Base-by-base conservation (phyloP, 805 yeast species). In the Lipomyces yamadae region DNA sequence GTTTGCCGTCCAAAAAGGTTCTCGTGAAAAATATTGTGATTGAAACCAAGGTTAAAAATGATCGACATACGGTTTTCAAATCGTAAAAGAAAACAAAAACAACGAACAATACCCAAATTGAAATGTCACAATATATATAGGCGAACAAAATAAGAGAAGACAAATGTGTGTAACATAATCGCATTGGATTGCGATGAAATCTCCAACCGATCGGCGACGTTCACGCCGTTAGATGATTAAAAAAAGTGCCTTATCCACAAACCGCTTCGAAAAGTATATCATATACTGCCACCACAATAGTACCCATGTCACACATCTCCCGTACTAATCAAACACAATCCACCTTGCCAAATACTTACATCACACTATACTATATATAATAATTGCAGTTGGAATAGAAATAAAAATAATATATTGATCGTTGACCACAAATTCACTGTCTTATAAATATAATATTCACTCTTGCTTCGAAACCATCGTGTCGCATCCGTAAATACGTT, bases 31-130 rank as follows among this genome's bases (percentile, higher is more conserved):
- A 42, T 42, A 15, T n/a, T 42, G 24, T 15, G 18, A 42, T 15
- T 15, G 48, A n/a, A 15, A 42, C 48, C 15, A 15, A 6, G n/a
- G 15, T 11, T 11, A 56, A 24, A 24, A 24, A 32, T 56, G 58
- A 32, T 34, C 39, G 37, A 34, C 42, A n/a, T 8, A 8, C 13
- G 48, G 18, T 24, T 42, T 15, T n/a, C n/a, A 57, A 57, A 33
- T 34, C 29, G 39, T 35, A 33, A 33, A 33, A 56, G 13, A 11
- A 39, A 24, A 57, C 13, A 13, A 11, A 56, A 29, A 8, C 18
- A 56, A 56, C 35, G 42, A 56, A 35, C 45, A 56, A n/a, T 32
- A 35, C n/a, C 24, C 5, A 56, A 35, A 35, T 18, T 24, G 50
- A 42, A 24, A 42, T 15, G 48, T 42, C 48, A 42, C n/a, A 42